Evolutionary conservation across 2,329 filamentous ascomycete species (phyloP).

Genomic region (Colletotrichum graminicola): DNA sequence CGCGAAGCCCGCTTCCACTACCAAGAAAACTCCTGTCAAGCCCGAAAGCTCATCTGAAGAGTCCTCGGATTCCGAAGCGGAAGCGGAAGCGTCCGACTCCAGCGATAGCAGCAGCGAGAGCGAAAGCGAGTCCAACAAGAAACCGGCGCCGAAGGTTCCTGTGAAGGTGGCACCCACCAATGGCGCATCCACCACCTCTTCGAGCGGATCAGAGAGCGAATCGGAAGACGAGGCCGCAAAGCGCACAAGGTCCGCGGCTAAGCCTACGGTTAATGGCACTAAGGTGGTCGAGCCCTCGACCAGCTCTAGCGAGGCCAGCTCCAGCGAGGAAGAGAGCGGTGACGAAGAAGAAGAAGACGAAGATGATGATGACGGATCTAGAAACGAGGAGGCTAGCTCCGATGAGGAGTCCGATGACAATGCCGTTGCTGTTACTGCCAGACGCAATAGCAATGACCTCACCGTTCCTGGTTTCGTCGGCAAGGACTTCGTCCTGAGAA

Average conservation of each 20-base stretch:
- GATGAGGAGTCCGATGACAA: slow-evolving; percentile 48
- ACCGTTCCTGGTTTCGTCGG: slow-evolving; percentile 58
- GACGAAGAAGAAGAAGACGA: slow-evolving; percentile 40
- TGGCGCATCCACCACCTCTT: slow-evolving; percentile 41
- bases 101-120: slow-evolving; percentile 50
- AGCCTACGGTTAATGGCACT: slow-evolving; percentile 31
- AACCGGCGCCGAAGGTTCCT: slow-evolving; percentile 41
- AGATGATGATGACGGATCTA: slow-evolving; percentile 10
- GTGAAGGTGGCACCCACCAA: slow-evolving; percentile 40
- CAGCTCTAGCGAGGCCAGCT: slow-evolving; percentile 45
- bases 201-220: slow-evolving; percentile 47
- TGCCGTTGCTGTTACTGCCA: slow-evolving; percentile 51
- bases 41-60: slow-evolving; percentile 42
- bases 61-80: slow-evolving; percentile 46
- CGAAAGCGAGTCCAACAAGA: slow-evolving; percentile 45
- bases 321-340: slow-evolving; percentile 48
- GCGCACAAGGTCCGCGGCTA: slow-evolving; percentile 41
- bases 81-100: slow-evolving; percentile 39
- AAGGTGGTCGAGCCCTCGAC: slow-evolving; percentile 35
- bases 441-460: slow-evolving; percentile 52
- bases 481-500: slow-evolving; percentile 67
- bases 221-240: slow-evolving; percentile 46
- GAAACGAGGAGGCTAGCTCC: slow-evolving; percentile 35
- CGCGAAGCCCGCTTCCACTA: slow-evolving; percentile 36
- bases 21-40: slow-evolving; percentile 43